Evolutionary conservation across 2,329 filamentous ascomycete genomes (phyloP).

Genomic region (Lachnellula arida): DNA sequence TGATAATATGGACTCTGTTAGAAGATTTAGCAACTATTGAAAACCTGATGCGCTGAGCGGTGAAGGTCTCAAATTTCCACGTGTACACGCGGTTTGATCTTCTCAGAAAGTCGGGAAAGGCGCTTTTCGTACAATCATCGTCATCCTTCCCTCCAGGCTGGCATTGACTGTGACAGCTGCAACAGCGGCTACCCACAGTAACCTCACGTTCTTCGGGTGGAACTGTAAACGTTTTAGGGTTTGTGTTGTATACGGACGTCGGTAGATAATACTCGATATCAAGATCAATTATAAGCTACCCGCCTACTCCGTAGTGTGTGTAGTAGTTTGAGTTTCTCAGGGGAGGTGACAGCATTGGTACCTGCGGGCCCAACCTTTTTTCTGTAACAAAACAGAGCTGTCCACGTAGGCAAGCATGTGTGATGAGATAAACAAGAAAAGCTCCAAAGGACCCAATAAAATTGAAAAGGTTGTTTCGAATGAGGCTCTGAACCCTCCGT

Average conservation of each 20-base stretch:
- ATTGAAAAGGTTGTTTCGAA: background rate
- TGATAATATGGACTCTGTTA: too few relatives aligned
- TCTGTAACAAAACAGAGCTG: too few relatives aligned
- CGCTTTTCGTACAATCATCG: background rate
- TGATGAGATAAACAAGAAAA: background rate
- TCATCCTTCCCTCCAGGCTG: background rate
- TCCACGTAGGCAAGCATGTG: background rate
- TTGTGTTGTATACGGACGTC: slow-evolving; percentile 7
- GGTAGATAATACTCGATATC: slow-evolving; percentile 5
- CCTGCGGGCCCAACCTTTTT: too few relatives aligned
- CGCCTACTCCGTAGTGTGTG: too few relatives aligned
- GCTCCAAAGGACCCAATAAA: background rate
- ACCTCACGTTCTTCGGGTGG: background rate
- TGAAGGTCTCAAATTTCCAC: too few relatives aligned
- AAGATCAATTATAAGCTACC: too few relatives aligned
- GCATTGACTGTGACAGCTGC: background rate
- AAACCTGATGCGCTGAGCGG: too few relatives aligned
- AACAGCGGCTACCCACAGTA: background rate
- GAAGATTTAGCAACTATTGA: too few relatives aligned
- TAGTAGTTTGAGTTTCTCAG: background rate
- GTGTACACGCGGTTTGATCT: too few relatives aligned
- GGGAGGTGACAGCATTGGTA: background rate
- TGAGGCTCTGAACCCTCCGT: background rate
- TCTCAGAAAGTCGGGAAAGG: background rate
- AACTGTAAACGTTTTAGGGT: slow-evolving; percentile 16